Percentiles rank a stretch among this genome's conserved stretches.
phyloP scores from a whole-genome alignment of 139 green algal genomes.

The Haematococcus sp. region DNA sequence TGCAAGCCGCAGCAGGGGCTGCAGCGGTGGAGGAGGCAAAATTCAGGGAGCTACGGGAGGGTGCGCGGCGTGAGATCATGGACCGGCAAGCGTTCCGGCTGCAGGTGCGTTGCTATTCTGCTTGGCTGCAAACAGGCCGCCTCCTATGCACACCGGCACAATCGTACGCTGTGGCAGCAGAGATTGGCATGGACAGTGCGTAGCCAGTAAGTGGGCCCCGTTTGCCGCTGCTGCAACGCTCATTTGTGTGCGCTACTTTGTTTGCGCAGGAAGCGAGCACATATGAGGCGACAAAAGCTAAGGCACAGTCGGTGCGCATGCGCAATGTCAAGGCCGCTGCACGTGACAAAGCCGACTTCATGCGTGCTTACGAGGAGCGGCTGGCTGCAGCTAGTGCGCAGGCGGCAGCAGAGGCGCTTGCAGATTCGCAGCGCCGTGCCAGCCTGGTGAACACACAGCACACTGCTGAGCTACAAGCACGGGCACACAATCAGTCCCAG shows the following conservation, averaged over 20 bases:
- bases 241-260: too few relatives aligned
- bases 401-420: not conserved
- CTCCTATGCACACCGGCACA: too few relatives aligned
- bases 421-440: not conserved
- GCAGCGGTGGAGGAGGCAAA: slow-evolving; percentile 45
- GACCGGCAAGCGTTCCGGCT: slow-evolving; percentile 20
- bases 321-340: slow-evolving; percentile 51
- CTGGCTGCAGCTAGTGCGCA: slow-evolving; percentile 2
- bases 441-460: not conserved
- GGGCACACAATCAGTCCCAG: not conserved
- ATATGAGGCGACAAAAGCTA: slow-evolving; percentile 41
- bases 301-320: slow-evolving; percentile 61
- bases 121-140: too few relatives aligned
- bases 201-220: too few relatives aligned
- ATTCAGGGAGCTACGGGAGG: slow-evolving; percentile 39
- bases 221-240: too few relatives aligned
- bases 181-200: too few relatives aligned
- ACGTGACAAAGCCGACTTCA: slow-evolving; percentile 35
- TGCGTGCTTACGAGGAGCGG: slow-evolving; percentile 45
- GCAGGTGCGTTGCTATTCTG: too few relatives aligned
- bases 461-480: not conserved
- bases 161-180: too few relatives aligned
- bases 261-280: slow-evolving; percentile 15
- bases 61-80: slow-evolving; percentile 31
- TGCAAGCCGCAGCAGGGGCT: slow-evolving; percentile 47